Base-by-base conservation (phyloP, 2,329 filamentous ascomycete genomes). In the Venturia effusa region DNA sequence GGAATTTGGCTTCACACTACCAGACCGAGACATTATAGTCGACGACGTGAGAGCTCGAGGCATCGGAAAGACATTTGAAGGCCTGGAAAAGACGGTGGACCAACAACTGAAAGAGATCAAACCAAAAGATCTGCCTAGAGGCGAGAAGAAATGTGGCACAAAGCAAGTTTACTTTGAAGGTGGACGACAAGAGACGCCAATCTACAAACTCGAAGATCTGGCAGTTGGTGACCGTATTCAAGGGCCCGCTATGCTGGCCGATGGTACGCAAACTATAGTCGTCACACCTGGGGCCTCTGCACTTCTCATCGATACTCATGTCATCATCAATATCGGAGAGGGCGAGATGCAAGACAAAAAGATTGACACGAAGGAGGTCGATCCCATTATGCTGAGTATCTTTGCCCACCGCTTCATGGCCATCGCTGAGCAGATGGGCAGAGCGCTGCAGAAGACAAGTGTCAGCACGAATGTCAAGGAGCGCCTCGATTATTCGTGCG, bases 251-350 rank as follows among this genome's bases (percentile, higher is more conserved):
- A 90, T 96, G 75, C 82, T 96, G 65, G 90, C 90, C 1, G 92
- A 93, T 71, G 88, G 88, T 10, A 92, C 89, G 0, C 93, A 97
- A 75, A 97, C 93, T 0, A 94, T 97, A 67, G 90, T 97, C 0
- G 86, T 97, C 2, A 89, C 90, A 0, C 93, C 92, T 0, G 84
- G 83, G 37, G 84, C 91, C 2, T 84, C 85, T 27, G 93, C 92
- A 0, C 76, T 92, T 30, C 81, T 96, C 39, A 86, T 96, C 22
- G 82, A 90, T 67, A 96, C 92, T 0, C 93, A 96, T 70, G 90
- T 97, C 8, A 83, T 97, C 7, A 92, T 97, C 71, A 91, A 96
- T 67, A 83, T 94, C 48, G 84, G 87, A 63, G 85, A 86, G 59
- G 76, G 78, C 67, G 77, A 83, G 72, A 66, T 72, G 62, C 67